A percentile compares a stretch with the other conserved stretches of the same genome.
These are phyloP conservation scores for Prunella vulgaris DNA, from an alignment of 257 asterid species.

Conservation along the genomic window DNA sequence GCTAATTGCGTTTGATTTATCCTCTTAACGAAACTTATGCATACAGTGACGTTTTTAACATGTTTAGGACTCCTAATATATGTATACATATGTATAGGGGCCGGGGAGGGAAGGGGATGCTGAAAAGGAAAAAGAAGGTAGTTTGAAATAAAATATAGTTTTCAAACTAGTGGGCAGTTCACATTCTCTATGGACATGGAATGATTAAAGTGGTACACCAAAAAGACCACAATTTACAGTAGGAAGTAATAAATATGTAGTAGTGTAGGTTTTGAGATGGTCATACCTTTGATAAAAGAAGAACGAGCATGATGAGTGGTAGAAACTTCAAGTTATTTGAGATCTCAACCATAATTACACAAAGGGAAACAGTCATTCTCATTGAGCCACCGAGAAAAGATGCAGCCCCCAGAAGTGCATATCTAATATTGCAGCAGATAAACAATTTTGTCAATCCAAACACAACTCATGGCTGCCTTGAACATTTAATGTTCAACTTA, in stretches of 20 bases:
- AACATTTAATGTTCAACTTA: background rate
- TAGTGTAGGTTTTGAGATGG: slow-evolving; percentile 1
- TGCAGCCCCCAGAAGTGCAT: slow-evolving; percentile 98
- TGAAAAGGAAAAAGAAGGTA: background rate
- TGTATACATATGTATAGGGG: background rate
- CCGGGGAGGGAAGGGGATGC: background rate
- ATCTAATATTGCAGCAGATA: slow-evolving; percentile 43
- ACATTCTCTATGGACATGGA: background rate
- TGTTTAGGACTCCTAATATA: background rate
- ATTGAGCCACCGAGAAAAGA: slow-evolving; percentile 99
- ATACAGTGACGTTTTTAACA: background rate
- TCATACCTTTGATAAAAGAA: slow-evolving; percentile 88
- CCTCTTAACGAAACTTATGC: background rate
- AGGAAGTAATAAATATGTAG: background rate
- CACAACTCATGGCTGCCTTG: background rate
- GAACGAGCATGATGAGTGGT: slow-evolving; percentile 98
- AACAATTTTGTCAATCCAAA: slow-evolving; percentile 1
- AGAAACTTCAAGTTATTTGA: slow-evolving; percentile 86
- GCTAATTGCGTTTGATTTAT: background rate
- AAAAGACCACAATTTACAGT: background rate
- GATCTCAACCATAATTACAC: slow-evolving; percentile 98
- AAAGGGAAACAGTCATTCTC: slow-evolving; percentile 98
- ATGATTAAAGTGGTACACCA: background rate
- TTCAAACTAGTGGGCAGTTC: background rate
- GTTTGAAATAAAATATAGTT: background rate